Percentiles rank a stretch among this genome's conserved stretches.
Conservation (phyloP, 306 rosid species). For the Medicago ruthenica region DNA sequence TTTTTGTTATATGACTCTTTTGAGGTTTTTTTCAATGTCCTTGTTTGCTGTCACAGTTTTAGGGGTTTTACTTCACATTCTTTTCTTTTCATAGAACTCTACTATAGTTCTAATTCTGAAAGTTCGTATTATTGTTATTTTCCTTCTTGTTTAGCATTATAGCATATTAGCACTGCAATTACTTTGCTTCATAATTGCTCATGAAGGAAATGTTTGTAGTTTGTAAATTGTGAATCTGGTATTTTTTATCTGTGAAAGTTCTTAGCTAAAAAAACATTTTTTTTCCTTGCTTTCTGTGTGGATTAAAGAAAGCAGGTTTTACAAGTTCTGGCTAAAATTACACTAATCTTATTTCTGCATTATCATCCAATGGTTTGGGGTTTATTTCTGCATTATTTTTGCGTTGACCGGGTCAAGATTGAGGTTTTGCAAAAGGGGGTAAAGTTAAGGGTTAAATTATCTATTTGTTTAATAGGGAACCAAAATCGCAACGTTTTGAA, state of each 20-base stretch:
- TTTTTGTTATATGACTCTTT: not conserved
- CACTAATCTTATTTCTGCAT: slow-evolving; percentile 11
- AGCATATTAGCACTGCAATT: not conserved
- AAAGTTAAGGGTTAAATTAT: too few relatives aligned
- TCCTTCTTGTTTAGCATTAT: not conserved
- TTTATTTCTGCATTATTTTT: too few relatives aligned
- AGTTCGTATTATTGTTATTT: not conserved
- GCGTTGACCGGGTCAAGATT: too few relatives aligned
- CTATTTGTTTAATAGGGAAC: too few relatives aligned
- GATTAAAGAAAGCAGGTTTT: not conserved
- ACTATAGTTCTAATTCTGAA: slow-evolving; percentile 6
- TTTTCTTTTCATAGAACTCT: slow-evolving; percentile 11
- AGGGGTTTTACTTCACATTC: slow-evolving; percentile 21
- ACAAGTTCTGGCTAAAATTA: slow-evolving; percentile 13
- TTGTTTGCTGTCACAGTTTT: not conserved
- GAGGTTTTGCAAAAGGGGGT: too few relatives aligned
- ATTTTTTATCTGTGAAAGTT: not conserved
- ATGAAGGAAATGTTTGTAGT: slow-evolving; percentile 10
- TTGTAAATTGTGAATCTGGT: slow-evolving; percentile 27
- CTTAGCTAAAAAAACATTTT: too few relatives aligned
- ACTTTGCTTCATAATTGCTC: slow-evolving; percentile 20
- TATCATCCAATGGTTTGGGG: slow-evolving; percentile 30
- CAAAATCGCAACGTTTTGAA: too few relatives aligned
- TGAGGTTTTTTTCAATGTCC: slow-evolving; percentile 19
- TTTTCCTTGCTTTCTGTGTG: not conserved